These are phyloP conservation scores for Hortiboletus campestris DNA, from an alignment of 768 basidiomycete species.

Conservation along the genomic window DNA sequence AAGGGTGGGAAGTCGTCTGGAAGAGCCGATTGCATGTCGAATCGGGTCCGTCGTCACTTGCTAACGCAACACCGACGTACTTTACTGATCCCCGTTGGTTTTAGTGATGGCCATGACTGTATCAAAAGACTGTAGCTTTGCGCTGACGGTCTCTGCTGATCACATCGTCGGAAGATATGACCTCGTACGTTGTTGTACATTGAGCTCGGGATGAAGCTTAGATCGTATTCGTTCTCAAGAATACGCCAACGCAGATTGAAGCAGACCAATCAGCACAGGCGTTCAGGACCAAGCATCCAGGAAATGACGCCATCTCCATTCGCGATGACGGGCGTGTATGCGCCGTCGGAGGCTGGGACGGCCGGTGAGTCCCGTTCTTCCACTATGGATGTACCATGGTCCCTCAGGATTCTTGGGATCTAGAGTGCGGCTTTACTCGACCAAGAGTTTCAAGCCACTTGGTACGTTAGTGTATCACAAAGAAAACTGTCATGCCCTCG, in stretches of 20 bases:
- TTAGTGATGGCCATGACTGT: conserved; percentile 87
- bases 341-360: conserved; percentile 94
- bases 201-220: not conserved
- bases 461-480: conserved; percentile 86
- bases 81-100: not conserved
- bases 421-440: conserved; percentile 82
- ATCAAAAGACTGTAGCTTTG: conserved; percentile 53
- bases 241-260: conserved; percentile 11
- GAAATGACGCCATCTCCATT: conserved; percentile 76
- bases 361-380: conserved; percentile 55
- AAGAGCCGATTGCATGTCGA: conserved; percentile 64
- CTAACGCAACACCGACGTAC: not conserved
- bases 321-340: conserved; percentile 75
- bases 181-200: conserved; percentile 36
- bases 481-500: conserved; percentile 66
- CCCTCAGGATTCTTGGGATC: not conserved
- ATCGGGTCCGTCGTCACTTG: conserved; percentile 48
- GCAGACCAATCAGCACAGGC: conserved; percentile 27
- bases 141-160: conserved; percentile 84
- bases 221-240: not conserved
- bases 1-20: conserved; percentile 76
- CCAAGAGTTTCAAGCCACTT: conserved; percentile 75
- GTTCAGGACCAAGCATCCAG: conserved; percentile 71
- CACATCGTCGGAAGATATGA: conserved; percentile 70
- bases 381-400: not conserved